Base-by-base conservation (phyloP, 2,329 filamentous ascomycete species). In the Pestalotiopsis sp. region DNA sequence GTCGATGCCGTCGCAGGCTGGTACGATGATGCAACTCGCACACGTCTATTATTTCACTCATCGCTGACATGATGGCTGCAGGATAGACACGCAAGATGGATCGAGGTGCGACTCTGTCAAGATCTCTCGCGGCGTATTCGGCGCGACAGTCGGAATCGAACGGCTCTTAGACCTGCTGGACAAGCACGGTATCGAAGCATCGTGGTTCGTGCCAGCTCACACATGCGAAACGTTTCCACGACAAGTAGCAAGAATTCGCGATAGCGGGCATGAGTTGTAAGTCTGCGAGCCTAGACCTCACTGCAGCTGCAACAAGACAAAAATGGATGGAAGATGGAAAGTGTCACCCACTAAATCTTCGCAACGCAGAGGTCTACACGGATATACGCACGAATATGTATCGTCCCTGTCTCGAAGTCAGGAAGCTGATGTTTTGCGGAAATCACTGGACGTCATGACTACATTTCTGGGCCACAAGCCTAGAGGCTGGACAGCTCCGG, bases 401-500 rank as follows among this genome's bases (percentile, higher is more conserved):
- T 62, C 68, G 4, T 68, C 67, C 45, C 68, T 73, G 20, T 69
- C 72, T 13, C 66, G 68, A 39, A 68, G 68, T 58, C 72, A 73
- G 52, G 68, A 71, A 64, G 59, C 68, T 14, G 70, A 68, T 27
- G 70, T 72, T 36, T 66, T 73, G 69, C 70, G 66, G 57, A 73
- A 73, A 61, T 71, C 70, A n/a, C 71, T 73, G 25, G 67, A 72
- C 25, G 70, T 71, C 11, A 25, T 57, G 17, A 56, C 23, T 17
- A 23, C 68, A 39, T 81, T 84, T 59, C 76, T 72, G 9, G 82
- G 82, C 2, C 80, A 79, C 70, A 79, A 76, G 45, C 82, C 82
- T 2, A 72, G 75, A 62, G 82, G 82, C 1, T 84, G 80, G 75
- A 83, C 82, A 7, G 81, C 82, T 1, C 82, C 82, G 4, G 80